Conservation (phyloP, 345 rosid genomes). For the Gossypium arboreum region DNA sequence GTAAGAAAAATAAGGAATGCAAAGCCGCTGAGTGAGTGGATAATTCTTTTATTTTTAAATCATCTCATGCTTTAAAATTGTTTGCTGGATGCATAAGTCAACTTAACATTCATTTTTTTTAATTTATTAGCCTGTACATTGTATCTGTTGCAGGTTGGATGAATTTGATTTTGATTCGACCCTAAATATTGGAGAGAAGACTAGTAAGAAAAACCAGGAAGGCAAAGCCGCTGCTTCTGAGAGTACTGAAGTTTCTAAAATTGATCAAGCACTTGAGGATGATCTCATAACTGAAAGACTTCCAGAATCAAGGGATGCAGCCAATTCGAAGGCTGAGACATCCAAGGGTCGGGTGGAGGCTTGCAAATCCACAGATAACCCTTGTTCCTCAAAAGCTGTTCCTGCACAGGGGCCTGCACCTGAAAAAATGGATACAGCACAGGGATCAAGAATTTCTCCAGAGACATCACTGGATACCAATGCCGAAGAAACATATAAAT, state of each 20-base stretch:
- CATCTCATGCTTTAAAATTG: background rate
- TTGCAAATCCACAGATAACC: conserved; percentile 23
- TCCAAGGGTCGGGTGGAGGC: conserved; percentile 22
- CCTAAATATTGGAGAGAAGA: conserved; percentile 34
- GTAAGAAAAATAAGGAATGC: conserved; percentile 26
- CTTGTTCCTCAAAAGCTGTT: conserved; percentile 25
- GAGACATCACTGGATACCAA: conserved; percentile 14
- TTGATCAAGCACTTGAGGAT: conserved; percentile 20
- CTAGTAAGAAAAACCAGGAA: conserved; percentile 27
- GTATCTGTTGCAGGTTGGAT: conserved; percentile 46
- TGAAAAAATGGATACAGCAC: conserved; percentile 6
- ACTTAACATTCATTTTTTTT: background rate
- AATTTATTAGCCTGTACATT: conserved; percentile 24
- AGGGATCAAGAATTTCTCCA: conserved; percentile 15
- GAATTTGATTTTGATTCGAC: conserved; percentile 45
- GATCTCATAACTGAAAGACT: conserved; percentile 15
- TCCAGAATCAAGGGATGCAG: conserved; percentile 14
- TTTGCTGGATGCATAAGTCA: background rate
- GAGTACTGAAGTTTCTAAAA: conserved; percentile 27
- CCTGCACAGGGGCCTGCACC: background rate
- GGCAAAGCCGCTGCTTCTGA: conserved; percentile 25
- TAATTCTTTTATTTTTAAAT: background rate
- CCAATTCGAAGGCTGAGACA: conserved; percentile 21
- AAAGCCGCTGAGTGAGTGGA: conserved; percentile 41
- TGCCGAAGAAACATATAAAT: conserved; percentile 21